Percentiles rank a stretch among this genome's conserved stretches.
Evolutionary conservation across 352 stramenopile genomes (phyloP).

Genomic region (Saprolegnia diclina): DNA sequence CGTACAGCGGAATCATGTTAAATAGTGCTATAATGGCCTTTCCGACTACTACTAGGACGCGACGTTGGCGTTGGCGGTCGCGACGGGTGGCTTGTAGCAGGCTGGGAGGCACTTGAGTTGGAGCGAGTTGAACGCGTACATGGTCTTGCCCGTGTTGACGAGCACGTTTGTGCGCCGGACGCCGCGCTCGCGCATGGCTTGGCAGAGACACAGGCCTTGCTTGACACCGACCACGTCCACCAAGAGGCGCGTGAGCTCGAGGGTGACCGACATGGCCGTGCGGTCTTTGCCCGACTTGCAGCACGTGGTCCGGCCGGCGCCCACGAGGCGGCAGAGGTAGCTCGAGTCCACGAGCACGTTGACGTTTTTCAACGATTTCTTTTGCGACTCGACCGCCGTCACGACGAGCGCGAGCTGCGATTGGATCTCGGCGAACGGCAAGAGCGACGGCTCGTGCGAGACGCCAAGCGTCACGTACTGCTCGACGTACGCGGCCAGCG

Average conservation of each 20-base stretch:
- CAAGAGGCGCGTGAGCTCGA: conserved; percentile 90
- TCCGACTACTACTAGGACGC: conserved; percentile 43
- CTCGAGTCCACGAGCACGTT: conserved; percentile 84
- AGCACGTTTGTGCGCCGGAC: conserved; percentile 81
- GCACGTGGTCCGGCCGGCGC: conserved; percentile 90
- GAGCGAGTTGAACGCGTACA: conserved; percentile 96
- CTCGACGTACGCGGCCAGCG: conserved; percentile 65
- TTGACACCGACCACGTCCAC: conserved; percentile 85
- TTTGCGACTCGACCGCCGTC: conserved; percentile 46
- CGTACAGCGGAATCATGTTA: conserved; percentile 34
- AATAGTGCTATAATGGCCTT: neutral
- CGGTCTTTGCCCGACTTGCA: conserved; percentile 98
- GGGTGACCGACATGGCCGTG: conserved; percentile 96
- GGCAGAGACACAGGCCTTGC: conserved; percentile 77
- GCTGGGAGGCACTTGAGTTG: conserved; percentile 96
- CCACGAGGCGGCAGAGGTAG: conserved; percentile 85
- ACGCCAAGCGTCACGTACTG: conserved; percentile 55
- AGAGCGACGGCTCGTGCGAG: conserved; percentile 22
- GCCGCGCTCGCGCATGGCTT: conserved; percentile 79
- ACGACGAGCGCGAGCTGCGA: conserved; percentile 52
- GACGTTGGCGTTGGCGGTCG: conserved; percentile 70
- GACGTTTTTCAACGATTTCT: conserved; percentile 75
- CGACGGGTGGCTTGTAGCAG: conserved; percentile 86
- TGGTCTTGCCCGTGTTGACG: conserved; percentile 84
- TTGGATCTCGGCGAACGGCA: conserved; percentile 42